These are phyloP conservation scores for Fomes fomentarius DNA, from an alignment of 1,284 basidiomycete species.

Conservation along the genomic window DNA sequence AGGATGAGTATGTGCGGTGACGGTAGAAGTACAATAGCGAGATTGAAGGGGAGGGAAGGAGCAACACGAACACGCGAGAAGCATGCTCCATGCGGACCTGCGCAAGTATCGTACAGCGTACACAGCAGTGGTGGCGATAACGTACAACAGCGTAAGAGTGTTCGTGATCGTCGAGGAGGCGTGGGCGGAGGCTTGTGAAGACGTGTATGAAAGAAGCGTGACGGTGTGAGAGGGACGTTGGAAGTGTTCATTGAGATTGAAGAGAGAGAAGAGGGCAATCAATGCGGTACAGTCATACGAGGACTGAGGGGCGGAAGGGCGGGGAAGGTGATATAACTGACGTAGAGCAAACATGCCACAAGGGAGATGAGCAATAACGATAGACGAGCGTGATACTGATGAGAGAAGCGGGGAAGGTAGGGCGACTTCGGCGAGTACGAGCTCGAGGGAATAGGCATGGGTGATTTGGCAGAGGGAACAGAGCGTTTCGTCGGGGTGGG, in stretches of 20 bases:
- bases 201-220: neutral
- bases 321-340: constrained; percentile 8
- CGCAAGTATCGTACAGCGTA: too few relatives aligned
- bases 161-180: too few relatives aligned
- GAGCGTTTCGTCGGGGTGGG: neutral
- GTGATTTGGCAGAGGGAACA: neutral
- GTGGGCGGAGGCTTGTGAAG: neutral
- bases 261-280: neutral
- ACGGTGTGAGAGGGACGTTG: too few relatives aligned
- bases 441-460: neutral
- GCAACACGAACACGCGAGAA: too few relatives aligned
- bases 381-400: constrained; percentile 4
- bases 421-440: neutral
- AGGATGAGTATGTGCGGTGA: too few relatives aligned
- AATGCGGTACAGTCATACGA: constrained; percentile 1
- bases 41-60: too few relatives aligned
- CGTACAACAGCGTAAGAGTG: too few relatives aligned
- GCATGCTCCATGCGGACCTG: too few relatives aligned
- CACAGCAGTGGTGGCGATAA: too few relatives aligned
- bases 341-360: constrained; percentile 14
- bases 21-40: too few relatives aligned
- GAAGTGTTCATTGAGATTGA: too few relatives aligned
- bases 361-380: constrained; percentile 14
- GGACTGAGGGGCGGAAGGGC: neutral
- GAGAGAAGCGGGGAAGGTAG: neutral